These are phyloP conservation scores for Corinectria fuckeliana DNA, from an alignment of 2,329 filamentous ascomycete species.

Conservation along the genomic window DNA sequence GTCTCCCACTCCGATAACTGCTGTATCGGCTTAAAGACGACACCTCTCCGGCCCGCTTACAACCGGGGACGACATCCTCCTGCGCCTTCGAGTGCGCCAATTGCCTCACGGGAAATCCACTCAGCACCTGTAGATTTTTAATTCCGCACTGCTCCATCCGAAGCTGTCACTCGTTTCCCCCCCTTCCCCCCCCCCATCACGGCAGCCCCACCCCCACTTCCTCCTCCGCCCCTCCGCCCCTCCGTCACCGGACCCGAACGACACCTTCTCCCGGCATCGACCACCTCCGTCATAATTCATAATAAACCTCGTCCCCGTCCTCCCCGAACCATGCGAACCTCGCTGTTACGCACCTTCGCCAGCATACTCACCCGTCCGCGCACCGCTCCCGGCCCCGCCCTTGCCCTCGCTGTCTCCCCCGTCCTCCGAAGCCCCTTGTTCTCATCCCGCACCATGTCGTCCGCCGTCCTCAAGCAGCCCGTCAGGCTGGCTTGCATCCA, in stretches of 20 bases:
- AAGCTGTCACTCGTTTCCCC: not conserved
- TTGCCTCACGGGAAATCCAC: conserved; percentile 16
- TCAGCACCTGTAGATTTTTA: not conserved
- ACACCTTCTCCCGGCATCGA: not conserved
- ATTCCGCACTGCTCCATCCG: not conserved
- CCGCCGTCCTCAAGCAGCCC: conserved; percentile 70
- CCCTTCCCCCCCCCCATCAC: not conserved
- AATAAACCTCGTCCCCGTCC: conserved; percentile 7
- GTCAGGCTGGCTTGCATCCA: conserved; percentile 84
- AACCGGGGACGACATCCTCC: not conserved
- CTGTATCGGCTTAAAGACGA: not conserved
- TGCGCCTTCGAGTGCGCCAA: conserved; percentile 7
- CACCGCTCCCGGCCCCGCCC: conserved; percentile 23
- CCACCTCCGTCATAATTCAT: conserved; percentile 5
- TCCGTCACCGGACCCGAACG: conserved; percentile 14
- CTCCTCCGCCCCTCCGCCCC: conserved; percentile 11
- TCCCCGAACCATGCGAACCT: conserved; percentile 29
- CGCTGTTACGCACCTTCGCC: conserved; percentile 18
- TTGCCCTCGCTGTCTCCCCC: conserved; percentile 22
- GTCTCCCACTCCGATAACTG: not conserved
- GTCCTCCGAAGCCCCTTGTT: conserved; percentile 28
- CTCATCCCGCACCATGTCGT: conserved; percentile 46
- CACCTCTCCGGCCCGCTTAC: conserved; percentile 8
- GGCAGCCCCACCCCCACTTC: conserved; percentile 20
- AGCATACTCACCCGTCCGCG: too few relatives aligned